A percentile compares a stretch with the other conserved stretches of the same genome.
These are phyloP conservation scores for Ustilago loliicola DNA, from an alignment of 1,284 basidiomycete genomes.

Conservation along the genomic window DNA sequence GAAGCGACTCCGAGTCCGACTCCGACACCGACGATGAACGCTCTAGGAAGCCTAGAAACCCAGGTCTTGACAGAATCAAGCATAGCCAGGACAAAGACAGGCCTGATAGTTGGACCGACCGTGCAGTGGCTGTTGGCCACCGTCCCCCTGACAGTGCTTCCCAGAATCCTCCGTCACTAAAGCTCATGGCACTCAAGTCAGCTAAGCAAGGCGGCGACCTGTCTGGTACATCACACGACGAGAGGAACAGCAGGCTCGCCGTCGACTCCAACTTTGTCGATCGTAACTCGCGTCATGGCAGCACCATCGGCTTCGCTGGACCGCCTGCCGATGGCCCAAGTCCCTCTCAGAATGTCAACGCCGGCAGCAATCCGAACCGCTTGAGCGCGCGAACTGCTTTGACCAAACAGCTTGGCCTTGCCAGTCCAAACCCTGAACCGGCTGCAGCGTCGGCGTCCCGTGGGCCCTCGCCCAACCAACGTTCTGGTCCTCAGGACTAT, in stretches of 20 bases:
- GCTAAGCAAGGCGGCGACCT: slow-evolving; percentile 31
- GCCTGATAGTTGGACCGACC: slow-evolving; percentile 57
- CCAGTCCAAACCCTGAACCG: slow-evolving; percentile 24
- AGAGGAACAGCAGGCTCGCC: slow-evolving; percentile 30
- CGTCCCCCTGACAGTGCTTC: slow-evolving; percentile 62
- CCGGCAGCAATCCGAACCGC: slow-evolving; percentile 14
- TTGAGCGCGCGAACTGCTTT: slow-evolving; percentile 51
- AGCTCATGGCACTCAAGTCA: slow-evolving; percentile 63
- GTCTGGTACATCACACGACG: slow-evolving; percentile 24
- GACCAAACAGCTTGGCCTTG: slow-evolving; percentile 59
- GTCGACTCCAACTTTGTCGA: slow-evolving; percentile 49
- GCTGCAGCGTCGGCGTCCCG: slow-evolving; percentile 1
- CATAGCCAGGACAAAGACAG: slow-evolving; percentile 13
- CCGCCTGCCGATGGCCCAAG: slow-evolving; percentile 2
- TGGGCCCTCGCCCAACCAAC: slow-evolving; percentile 19
- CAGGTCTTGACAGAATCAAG: slow-evolving; percentile 6
- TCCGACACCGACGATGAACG: slow-evolving; percentile 56
- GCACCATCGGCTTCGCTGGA: slow-evolving; percentile 54
- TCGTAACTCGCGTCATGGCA: slow-evolving; percentile 52
- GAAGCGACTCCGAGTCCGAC: slow-evolving; percentile 48
- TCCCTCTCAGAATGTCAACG: slow-evolving; percentile 7
- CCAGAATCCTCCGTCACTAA: slow-evolving; percentile 65
- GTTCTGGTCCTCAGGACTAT: slow-evolving; percentile 24
- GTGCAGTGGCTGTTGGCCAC: slow-evolving; percentile 62
- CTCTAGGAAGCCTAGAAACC: slow-evolving; percentile 6